Evolutionary conservation across 2,329 filamentous ascomycete species (phyloP), one percentile per base, ranked within the genome.

Genomic region (Aspergillus felis): DNA sequence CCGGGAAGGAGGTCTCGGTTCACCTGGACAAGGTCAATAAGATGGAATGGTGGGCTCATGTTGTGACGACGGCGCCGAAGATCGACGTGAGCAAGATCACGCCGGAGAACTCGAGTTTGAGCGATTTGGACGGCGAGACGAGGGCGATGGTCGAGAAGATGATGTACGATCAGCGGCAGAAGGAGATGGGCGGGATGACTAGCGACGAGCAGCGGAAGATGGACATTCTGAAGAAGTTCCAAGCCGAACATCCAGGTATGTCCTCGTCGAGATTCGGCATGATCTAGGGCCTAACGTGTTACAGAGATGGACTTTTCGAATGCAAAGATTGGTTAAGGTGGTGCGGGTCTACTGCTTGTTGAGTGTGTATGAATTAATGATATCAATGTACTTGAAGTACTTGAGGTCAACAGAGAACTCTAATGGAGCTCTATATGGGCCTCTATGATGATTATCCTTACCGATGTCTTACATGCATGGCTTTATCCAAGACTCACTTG

Each of bases 61-160:
- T 97, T 42, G 84, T 97, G 38, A 95, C 88, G 7, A 78, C 80
- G 6, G 93, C 92, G 3, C 94, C 94, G 62, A 90, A 88, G 77
- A 96, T 99, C 76, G 94, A 99, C 78, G 91, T 95, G 38, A 87
- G 88, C 68, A 97, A 96, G 81, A 97, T 99, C 76, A 85, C 87
- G 72, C 94, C 94, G 24, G 94, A 97, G 78, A 92, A 89, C 73
- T 92, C 88, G 72, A 96, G 92, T 75, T 82, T 99, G 69, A 87
- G 89, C 57, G 94, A 99, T 74, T 81, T 99, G 65, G 93, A 97
- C 71, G 94, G 94, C 60, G 90, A 96, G 82, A 99, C 94, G 54
- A 85, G 94, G 63, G 85, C 87, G 58, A 97, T 99, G 93, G 94
- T 99, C 48, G 94, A 99, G 86, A 99, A 99, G 85, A 99, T 99